These are phyloP conservation scores for Annona cherimola DNA, from an alignment of 164 flowering plant species.

Conservation along the genomic window DNA sequence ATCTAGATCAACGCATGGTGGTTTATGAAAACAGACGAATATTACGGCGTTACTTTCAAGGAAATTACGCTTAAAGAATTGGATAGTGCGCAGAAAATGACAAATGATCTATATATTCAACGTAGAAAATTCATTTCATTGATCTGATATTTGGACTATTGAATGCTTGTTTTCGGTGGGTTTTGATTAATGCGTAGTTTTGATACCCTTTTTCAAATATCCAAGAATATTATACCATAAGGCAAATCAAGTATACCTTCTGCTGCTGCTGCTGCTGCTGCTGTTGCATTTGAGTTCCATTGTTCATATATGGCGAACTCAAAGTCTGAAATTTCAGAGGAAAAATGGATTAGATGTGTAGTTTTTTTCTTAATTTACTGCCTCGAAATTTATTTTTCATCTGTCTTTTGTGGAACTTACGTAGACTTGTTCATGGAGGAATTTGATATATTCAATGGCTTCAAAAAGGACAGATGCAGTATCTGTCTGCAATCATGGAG, in stretches of 20 bases:
- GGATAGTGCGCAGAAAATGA: not conserved
- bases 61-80: not conserved
- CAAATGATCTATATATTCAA: not conserved
- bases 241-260: not conserved
- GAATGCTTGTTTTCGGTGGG: not conserved
- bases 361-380: not conserved
- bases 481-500: slow-evolving; percentile 19
- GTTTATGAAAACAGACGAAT: no score
- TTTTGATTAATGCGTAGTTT: not conserved
- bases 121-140: not conserved
- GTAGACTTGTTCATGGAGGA: slow-evolving; percentile 71
- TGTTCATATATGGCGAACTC: slow-evolving; percentile 1
- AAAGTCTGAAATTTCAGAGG: slow-evolving; percentile 1
- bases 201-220: not conserved
- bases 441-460: slow-evolving; percentile 72
- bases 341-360: not conserved
- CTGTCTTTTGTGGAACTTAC: slow-evolving; percentile 24
- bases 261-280: not conserved
- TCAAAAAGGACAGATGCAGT: slow-evolving; percentile 74
- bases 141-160: not conserved
- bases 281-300: not conserved
- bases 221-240: not conserved
- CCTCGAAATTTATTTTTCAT: not conserved
- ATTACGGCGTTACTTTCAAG: no score
- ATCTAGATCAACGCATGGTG: no score